Evolutionary conservation across 2,329 filamentous ascomycete species (phyloP).

Genomic region (Aspergillus tanneri): DNA sequence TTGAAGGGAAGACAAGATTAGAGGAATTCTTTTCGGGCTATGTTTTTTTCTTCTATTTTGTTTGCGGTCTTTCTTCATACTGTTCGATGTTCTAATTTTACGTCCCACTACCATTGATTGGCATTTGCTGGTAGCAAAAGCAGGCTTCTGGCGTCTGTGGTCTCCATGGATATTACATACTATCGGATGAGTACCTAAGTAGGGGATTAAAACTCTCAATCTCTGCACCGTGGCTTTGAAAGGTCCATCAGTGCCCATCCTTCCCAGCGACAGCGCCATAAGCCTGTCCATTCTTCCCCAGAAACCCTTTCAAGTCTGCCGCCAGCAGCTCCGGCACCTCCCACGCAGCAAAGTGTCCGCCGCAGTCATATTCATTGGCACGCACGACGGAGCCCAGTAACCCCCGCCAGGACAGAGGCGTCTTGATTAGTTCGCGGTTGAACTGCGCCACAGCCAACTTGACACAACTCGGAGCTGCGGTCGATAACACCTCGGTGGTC

Average conservation of each 20-base stretch:
- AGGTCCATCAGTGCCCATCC: constrained; percentile 32
- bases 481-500: constrained; percentile 28
- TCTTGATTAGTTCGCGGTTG: constrained; percentile 51
- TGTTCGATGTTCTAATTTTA: constrained; percentile 16
- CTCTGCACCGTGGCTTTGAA: neutral
- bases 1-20: constrained; percentile 97
- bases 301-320: constrained; percentile 49
- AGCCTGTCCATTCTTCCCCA: constrained; percentile 44
- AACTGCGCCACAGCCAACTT: constrained; percentile 55
- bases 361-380: constrained; percentile 45
- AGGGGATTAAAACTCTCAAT: constrained; percentile 1
- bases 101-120: constrained; percentile 15
- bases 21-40: constrained; percentile 20
- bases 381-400: constrained; percentile 54
- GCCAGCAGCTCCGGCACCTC: constrained; percentile 50
- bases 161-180: constrained; percentile 26
- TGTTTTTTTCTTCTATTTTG: constrained; percentile 28
- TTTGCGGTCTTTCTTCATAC: constrained; percentile 18
- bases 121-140: constrained; percentile 19
- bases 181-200: constrained; percentile 6
- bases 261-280: constrained; percentile 35
- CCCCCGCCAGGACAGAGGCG: constrained; percentile 52
- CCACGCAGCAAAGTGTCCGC: constrained; percentile 56
- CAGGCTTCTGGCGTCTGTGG: constrained; percentile 28
- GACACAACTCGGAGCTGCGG: constrained; percentile 46